These are phyloP conservation scores for Asterophora lycoperdoides DNA, from an alignment of 768 basidiomycete genomes.

Conservation along the genomic window DNA sequence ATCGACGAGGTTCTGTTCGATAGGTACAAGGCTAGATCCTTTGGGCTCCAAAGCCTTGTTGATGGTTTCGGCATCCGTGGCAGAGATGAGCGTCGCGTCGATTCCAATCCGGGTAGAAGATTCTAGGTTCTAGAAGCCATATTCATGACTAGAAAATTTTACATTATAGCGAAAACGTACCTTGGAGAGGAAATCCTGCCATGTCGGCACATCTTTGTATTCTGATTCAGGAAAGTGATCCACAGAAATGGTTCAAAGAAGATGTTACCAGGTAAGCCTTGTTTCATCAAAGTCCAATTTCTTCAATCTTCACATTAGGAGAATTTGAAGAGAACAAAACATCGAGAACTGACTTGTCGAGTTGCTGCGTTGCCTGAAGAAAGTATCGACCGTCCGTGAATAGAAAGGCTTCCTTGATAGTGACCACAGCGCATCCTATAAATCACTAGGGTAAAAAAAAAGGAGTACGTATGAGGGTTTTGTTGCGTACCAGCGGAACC, in stretches of 20 bases:
- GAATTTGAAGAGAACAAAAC: neutral
- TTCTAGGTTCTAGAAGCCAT: constrained; percentile 48
- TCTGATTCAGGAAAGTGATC: neutral
- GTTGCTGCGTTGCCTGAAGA: constrained; percentile 85
- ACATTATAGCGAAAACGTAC: constrained; percentile 27
- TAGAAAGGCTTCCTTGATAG: constrained; percentile 63
- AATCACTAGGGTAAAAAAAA: neutral
- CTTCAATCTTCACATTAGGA: constrained; percentile 29
- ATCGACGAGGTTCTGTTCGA: constrained; percentile 75
- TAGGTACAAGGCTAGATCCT: constrained; percentile 61
- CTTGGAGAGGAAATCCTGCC: constrained; percentile 84
- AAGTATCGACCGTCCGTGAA: constrained; percentile 98
- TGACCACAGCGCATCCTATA: constrained; percentile 73
- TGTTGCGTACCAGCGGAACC: constrained; percentile 77
- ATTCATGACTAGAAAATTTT: neutral
- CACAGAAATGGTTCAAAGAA: neutral
- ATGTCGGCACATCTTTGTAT: constrained; percentile 72
- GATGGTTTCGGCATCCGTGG: constrained; percentile 62
- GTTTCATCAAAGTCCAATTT: constrained; percentile 93
- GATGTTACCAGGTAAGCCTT: constrained; percentile 69
- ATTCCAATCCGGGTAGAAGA: constrained; percentile 69
- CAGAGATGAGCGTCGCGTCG: constrained; percentile 72
- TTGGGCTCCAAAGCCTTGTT: constrained; percentile 48
- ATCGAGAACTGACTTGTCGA: constrained; percentile 59
- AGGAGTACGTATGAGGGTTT: neutral